These are phyloP conservation scores for Suhomyces xylopsoci DNA, from an alignment of 805 yeast species.

Conservation along the genomic window DNA sequence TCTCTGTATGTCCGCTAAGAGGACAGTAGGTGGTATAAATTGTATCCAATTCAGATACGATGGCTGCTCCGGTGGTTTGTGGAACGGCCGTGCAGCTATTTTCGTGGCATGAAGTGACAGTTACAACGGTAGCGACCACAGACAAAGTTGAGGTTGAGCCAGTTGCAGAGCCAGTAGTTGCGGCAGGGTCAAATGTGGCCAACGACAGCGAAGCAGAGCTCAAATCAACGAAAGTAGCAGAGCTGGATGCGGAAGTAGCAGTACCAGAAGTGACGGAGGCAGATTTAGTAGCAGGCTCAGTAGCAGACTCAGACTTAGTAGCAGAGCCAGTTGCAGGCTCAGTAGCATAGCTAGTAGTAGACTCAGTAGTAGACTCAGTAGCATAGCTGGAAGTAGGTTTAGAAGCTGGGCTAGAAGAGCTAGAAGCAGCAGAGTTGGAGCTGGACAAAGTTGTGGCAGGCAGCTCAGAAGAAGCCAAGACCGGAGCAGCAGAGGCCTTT, in stretches of 20 bases:
- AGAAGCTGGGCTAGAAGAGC: background rate
- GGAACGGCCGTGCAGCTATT: constrained; percentile 22
- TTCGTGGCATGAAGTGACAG: constrained; percentile 33
- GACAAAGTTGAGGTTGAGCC: background rate
- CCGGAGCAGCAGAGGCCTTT: no score
- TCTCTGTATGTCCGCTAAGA: constrained; percentile 17
- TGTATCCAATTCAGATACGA: constrained; percentile 24
- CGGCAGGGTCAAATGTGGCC: background rate
- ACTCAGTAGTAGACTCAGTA: no score
- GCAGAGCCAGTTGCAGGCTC: no score
- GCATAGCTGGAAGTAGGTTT: background rate
- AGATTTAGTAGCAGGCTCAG: background rate
- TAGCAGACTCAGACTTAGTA: no score
- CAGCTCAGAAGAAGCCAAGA: no score
- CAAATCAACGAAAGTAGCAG: background rate
- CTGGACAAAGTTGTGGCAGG: no score
- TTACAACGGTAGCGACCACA: constrained; percentile 16
- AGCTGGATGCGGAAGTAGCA: background rate
- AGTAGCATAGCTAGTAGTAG: no score
- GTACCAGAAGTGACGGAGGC: no score
- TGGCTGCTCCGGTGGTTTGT: constrained; percentile 34
- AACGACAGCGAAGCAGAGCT: background rate
- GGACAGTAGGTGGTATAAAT: constrained; percentile 9
- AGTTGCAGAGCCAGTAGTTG: constrained; percentile 2
- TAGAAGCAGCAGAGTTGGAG: background rate